Base-by-base conservation (phyloP, 1,139 yeast species). In the Pichia sp. region DNA sequence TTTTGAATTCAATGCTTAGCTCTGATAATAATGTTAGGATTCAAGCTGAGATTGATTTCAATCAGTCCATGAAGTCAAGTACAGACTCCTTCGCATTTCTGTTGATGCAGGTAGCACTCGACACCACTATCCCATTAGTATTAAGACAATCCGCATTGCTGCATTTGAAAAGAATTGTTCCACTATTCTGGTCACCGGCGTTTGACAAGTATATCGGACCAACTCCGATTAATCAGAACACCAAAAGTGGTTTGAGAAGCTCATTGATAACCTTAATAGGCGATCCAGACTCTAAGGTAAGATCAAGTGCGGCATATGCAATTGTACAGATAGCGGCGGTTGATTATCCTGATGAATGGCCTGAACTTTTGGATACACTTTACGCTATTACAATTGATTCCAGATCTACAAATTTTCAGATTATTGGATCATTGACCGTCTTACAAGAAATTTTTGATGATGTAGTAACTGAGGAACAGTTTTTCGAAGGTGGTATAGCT, bases 311-410 rank as follows among this genome's bases (percentile, higher is more conserved):
- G 3, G 78, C 91, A 1, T 79, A 85, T 50, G 80, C 85, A 12
- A 74, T 86, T 21, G 84, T 84, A 2, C 94, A 84, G 53, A 84
- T 91, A 20, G 89, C 95, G 1, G 83, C 85, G 1, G 84, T 81
- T 1, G 98, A 91, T 55, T 89, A 77, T 56, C 98, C 98, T 0
- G 97, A 91, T 54, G 95, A 86, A 56, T 91, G 97, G 97, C 95
- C 96, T 0, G 71, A 69, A 24, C 66, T 91, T 36, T 58, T 89
- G 44, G 62, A 65, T 18, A 55, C 61, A 12, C 57, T 84, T 37
- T 75, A 76, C 53, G 53, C 59, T 17, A 62, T 67, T 38, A 54
- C 68, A 26, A 45, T 59, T 11, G 54, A 59, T 8, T 45, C 58
- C 12, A 35, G 35, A 4, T 57, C 62, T 28, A 58, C 63, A 23